Conservation (phyloP, 345 rosid genomes). For the Salix arbutifolia region DNA sequence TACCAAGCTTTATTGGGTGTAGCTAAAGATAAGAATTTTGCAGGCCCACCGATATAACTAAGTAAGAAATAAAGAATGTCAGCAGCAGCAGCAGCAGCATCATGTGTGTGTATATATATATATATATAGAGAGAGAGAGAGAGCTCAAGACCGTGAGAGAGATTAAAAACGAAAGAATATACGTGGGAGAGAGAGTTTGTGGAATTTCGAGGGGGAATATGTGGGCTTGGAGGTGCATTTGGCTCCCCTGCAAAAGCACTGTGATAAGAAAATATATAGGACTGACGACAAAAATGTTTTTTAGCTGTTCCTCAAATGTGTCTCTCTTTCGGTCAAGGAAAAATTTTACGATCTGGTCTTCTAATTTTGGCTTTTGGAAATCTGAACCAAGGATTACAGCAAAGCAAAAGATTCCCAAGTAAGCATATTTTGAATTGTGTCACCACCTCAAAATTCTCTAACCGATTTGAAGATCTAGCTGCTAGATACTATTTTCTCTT, state of each 20-base stretch:
- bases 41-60: conserved; percentile 15
- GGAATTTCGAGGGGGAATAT: conserved; percentile 20
- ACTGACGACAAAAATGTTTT: conserved; percentile 10
- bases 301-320: conserved; percentile 17
- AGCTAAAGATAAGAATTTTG: conserved; percentile 37
- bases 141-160: conserved; percentile 18
- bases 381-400: conserved; percentile 20
- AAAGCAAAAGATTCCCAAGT: conserved; percentile 28
- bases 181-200: not conserved
- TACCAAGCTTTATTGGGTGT: conserved; percentile 40
- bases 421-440: conserved; percentile 19
- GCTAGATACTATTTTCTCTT: not conserved
- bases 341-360: not conserved
- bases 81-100: not conserved
- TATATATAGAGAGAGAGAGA: conserved; percentile 9
- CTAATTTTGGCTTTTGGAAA: conserved; percentile 2
- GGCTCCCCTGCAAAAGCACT: conserved; percentile 13
- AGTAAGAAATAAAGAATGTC: not conserved
- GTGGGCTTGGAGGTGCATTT: not conserved
- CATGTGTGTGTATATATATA: not conserved
- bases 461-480: conserved; percentile 11
- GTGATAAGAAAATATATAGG: not conserved
- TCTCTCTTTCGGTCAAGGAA: not conserved
- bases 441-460: conserved; percentile 2
- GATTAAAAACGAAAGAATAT: conserved; percentile 9